These are phyloP conservation scores for Paramecium caudatum DNA, from an alignment of 73 alveolate species.

Conservation along the genomic window DNA sequence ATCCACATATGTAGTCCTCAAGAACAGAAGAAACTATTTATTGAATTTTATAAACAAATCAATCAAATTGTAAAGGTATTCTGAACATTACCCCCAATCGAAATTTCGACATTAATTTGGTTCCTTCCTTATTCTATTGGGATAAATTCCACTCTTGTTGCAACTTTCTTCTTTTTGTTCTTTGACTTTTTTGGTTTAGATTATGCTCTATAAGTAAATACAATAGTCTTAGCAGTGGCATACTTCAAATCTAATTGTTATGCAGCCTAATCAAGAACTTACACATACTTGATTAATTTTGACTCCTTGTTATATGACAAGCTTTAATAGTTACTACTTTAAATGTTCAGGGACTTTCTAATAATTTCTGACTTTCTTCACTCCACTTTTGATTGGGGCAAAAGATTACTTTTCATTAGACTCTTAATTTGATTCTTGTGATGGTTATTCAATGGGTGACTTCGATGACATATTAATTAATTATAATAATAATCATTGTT, in stretches of 20 bases:
- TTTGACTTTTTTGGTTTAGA: conserved; percentile 43
- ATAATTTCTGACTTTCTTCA: conserved; percentile 54
- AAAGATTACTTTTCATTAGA: not conserved
- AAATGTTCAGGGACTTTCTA: conserved; percentile 54
- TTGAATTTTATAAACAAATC: no score
- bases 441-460: conserved; percentile 41
- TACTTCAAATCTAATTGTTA: conserved; percentile 44
- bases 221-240: conserved; percentile 67
- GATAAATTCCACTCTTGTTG: conserved; percentile 26
- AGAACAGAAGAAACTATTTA: no score
- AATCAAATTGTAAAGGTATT: conserved; percentile 10
- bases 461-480: not conserved
- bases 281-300: conserved; percentile 22
- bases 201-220: conserved; percentile 55
- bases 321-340: conserved; percentile 18
- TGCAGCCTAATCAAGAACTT: conserved; percentile 6
- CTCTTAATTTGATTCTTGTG: not conserved
- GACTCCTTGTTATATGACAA: conserved; percentile 47
- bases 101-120: conserved; percentile 37
- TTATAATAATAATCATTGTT: not conserved
- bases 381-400: not conserved
- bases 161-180: conserved; percentile 46
- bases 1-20: no score
- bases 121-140: conserved; percentile 4
- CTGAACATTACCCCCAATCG: conserved; percentile 42